Conservation (phyloP, 23 red algal species). For the Gracilariopsis chorda region DNA sequence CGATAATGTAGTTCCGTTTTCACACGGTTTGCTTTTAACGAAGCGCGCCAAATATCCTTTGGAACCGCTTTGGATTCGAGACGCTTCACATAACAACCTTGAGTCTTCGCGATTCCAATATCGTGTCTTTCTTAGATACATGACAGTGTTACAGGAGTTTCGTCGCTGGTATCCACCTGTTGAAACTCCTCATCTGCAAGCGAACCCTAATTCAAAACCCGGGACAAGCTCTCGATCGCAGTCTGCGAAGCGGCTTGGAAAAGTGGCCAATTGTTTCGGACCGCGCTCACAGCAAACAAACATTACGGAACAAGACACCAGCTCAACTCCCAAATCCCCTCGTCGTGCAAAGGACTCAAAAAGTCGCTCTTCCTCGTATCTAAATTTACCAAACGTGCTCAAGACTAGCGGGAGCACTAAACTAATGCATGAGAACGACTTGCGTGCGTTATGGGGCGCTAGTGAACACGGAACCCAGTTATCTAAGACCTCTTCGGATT, state of each 20-base stretch:
- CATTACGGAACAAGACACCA: neutral
- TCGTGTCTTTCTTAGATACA: conserved; percentile 28
- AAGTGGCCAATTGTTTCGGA: neutral
- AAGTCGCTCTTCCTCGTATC: neutral
- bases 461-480: neutral
- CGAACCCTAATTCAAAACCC: neutral
- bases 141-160: conserved; percentile 35
- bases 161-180: conserved; percentile 1
- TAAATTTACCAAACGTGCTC: neutral
- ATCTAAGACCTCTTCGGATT: neutral
- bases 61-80: conserved; percentile 54
- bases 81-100: conserved; percentile 51
- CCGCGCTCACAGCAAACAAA: neutral
- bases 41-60: conserved; percentile 28
- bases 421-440: neutral
- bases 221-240: neutral
- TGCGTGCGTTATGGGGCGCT: neutral
- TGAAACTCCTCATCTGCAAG: neutral
- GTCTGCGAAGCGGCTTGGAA: neutral
- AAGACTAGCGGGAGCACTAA: neutral
- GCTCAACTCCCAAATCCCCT: neutral
- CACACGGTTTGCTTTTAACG: conserved; percentile 27
- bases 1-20: conserved; percentile 76
- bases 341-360: neutral
- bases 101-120: conserved; percentile 51